Percentiles rank a stretch among this genome's conserved stretches.
Conservation (phyloP, 176 grass and related monocot genomes). For the Microstegium vimineum region DNA sequence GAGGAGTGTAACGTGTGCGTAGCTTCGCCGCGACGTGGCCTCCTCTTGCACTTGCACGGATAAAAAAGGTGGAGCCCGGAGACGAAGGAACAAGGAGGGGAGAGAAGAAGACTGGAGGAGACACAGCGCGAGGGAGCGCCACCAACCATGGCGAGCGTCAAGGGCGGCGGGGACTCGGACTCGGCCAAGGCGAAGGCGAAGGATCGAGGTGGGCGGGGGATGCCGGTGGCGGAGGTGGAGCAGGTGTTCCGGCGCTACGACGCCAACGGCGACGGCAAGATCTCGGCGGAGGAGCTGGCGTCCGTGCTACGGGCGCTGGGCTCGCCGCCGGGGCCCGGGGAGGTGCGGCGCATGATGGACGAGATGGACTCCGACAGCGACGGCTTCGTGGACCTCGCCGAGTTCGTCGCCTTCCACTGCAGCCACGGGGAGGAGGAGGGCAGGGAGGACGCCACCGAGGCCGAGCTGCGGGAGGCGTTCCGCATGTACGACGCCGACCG, state of each 20-base stretch:
- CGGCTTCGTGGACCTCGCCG: slow-evolving; percentile 62
- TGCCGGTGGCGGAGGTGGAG: slow-evolving; percentile 42
- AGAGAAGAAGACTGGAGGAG: not conserved
- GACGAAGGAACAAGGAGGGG: not conserved
- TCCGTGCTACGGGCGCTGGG: slow-evolving; percentile 43
- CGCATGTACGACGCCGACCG: slow-evolving; percentile 51
- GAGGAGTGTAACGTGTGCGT: not conserved
- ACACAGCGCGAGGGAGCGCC: not conserved
- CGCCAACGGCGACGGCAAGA: slow-evolving; percentile 64
- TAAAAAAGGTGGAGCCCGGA: not conserved
- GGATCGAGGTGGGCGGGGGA: not conserved
- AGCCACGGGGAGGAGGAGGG: not conserved
- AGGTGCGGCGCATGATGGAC: slow-evolving; percentile 64
- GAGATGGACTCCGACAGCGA: slow-evolving; percentile 69
- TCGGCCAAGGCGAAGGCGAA: not conserved
- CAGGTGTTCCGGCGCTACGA: slow-evolving; percentile 59
- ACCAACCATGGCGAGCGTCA: slow-evolving; percentile 14
- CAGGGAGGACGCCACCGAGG: slow-evolving; percentile 19
- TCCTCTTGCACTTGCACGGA: not conserved
- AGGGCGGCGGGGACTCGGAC: not conserved
- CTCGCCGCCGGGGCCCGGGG: slow-evolving; percentile 23
- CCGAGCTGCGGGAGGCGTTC: slow-evolving; percentile 54
- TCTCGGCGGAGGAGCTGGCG: slow-evolving; percentile 52
- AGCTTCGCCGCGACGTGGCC: not conserved
- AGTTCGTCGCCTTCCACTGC: slow-evolving; percentile 56